A percentile compares a stretch with the other conserved stretches of the same genome.
Conservation (phyloP, 805 yeast species). For the Saccharomycopsis babjevae region DNA sequence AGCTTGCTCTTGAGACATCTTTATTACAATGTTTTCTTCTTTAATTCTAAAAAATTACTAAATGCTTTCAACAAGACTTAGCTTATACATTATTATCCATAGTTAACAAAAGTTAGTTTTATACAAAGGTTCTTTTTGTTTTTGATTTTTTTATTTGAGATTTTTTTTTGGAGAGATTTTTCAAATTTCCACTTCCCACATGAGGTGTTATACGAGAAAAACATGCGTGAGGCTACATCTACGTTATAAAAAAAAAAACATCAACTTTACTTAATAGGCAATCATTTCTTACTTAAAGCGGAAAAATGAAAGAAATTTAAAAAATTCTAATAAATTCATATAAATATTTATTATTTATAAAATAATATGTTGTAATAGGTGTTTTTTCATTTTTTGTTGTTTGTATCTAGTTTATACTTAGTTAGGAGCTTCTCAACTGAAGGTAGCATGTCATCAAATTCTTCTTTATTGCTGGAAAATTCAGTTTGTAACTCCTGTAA, state of each 20-base stretch:
- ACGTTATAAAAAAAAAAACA: background rate
- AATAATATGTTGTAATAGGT: no score
- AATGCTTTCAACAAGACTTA: background rate
- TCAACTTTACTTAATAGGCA: background rate
- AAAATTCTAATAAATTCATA: no score
- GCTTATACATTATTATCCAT: no score
- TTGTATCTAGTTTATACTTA: conserved; percentile 1
- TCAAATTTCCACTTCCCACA: background rate
- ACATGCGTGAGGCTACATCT: background rate
- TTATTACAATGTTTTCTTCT: background rate
- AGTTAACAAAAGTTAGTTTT: no score
- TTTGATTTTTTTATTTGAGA: background rate
- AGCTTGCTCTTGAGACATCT: background rate
- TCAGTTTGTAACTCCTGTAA: conserved; percentile 36
- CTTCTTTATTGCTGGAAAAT: conserved; percentile 33
- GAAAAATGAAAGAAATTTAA: background rate
- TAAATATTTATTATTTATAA: no score
- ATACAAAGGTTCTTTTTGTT: no score
- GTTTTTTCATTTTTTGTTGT: background rate
- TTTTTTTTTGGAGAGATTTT: background rate
- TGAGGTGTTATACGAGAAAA: background rate
- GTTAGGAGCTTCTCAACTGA: conserved; percentile 8
- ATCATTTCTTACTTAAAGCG: background rate
- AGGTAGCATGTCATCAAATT: conserved; percentile 29
- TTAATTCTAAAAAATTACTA: background rate